Evolutionary conservation across 2,329 filamentous ascomycete species (phyloP).

Genomic region (Daldinia eschscholtzii): DNA sequence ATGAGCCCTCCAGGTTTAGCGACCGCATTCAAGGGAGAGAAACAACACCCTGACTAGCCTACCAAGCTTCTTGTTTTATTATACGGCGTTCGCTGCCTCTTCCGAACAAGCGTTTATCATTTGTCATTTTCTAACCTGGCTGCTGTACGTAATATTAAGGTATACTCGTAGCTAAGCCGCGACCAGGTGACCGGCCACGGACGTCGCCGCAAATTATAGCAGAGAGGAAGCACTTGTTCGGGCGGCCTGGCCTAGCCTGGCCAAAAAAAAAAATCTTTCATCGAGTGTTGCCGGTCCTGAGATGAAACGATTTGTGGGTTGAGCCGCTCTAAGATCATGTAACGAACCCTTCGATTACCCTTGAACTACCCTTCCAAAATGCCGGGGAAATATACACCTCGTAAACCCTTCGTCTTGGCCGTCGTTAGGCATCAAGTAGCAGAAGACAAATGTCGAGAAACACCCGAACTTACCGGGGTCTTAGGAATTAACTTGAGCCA

Average conservation of each 20-base stretch:
- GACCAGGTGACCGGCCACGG: slow-evolving; percentile 21
- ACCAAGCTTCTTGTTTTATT: slow-evolving; percentile 26
- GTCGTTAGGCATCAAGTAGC: slow-evolving; percentile 35
- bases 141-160: slow-evolving; percentile 30
- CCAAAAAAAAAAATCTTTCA: background rate
- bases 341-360: slow-evolving; percentile 11
- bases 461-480: slow-evolving; percentile 14
- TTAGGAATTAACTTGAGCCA: slow-evolving; percentile 1
- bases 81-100: slow-evolving; percentile 32
- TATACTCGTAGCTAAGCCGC: slow-evolving; percentile 6
- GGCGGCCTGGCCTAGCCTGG: background rate
- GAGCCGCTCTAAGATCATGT: slow-evolving; percentile 18
- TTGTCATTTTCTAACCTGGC: slow-evolving; percentile 23
- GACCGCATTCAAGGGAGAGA: slow-evolving; percentile 28
- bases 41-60: slow-evolving; percentile 23
- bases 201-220: slow-evolving; percentile 23
- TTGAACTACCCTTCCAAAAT: slow-evolving; percentile 18
- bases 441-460: slow-evolving; percentile 26
- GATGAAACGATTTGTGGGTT: slow-evolving; percentile 24
- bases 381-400: slow-evolving; percentile 26
- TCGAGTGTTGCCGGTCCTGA: background rate
- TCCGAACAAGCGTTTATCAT: slow-evolving; percentile 33
- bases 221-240: background rate
- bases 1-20: slow-evolving; percentile 25
- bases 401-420: slow-evolving; percentile 15